phyloP scores from a whole-genome alignment of 2,329 filamentous ascomycete species.

The Intubia oerlemansii region DNA sequence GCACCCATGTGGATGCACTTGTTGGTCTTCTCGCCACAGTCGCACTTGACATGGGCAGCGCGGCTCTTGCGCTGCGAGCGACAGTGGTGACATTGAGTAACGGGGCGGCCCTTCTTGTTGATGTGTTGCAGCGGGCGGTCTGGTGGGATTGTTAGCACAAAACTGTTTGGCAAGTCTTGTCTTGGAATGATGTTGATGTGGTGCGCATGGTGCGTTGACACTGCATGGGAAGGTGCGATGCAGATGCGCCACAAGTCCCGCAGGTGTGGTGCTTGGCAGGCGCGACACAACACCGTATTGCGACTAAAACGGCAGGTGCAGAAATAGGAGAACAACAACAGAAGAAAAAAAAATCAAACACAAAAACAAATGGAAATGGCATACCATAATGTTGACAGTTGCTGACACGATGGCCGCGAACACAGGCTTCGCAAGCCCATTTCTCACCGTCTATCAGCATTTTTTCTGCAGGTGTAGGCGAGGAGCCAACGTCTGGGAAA shows the following conservation, averaged over 20 bases:
- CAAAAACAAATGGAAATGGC: too few species aligned
- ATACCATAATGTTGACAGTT: constrained; percentile 91
- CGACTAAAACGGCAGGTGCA: too few species aligned
- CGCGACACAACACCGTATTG: constrained; percentile 1
- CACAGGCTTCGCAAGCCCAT: constrained; percentile 93
- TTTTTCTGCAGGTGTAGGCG: too few species aligned
- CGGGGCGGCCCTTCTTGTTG: constrained; percentile 91
- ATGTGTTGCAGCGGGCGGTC: constrained; percentile 85
- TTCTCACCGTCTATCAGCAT: constrained; percentile 93
- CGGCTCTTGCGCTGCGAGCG: constrained; percentile 91
- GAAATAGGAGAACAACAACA: background rate
- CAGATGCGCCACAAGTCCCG: background rate
- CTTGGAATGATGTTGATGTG: too few species aligned
- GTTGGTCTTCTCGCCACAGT: constrained; percentile 84
- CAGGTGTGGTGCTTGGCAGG: background rate
- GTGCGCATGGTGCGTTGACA: too few species aligned
- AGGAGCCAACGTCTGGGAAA: too few species aligned
- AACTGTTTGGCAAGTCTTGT: too few species aligned
- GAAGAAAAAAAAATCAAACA: constrained; percentile 9
- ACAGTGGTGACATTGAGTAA: constrained; percentile 96
- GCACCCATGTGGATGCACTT: constrained; percentile 39
- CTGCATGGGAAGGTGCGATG: too few species aligned
- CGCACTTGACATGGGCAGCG: constrained; percentile 84
- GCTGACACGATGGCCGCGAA: constrained; percentile 95
- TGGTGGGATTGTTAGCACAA: constrained; percentile 14